Evolutionary conservation across 2,329 filamentous ascomycete genomes (phyloP), one percentile per base, ranked within the genome.

Genomic region (Fusarium zealandicum): DNA sequence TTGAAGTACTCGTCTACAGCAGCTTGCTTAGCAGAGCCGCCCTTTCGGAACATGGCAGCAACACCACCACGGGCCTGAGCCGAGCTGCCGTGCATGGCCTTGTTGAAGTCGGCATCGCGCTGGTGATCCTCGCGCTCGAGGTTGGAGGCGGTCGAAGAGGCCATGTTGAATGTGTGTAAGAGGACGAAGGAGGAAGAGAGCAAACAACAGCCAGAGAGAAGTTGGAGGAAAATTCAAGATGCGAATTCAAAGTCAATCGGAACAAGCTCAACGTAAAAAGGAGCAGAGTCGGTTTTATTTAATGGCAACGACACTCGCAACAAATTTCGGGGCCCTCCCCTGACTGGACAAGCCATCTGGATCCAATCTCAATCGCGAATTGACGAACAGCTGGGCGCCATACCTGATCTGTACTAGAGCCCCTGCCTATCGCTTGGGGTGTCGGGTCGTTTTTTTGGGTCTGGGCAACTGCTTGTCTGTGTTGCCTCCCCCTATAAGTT

Each of bases 1-100:
- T 96, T 96, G 81, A 96, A 96, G 78, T 96, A 96, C 74, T 96
- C 90, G 71, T 95, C 90, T 22, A 93, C 84, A 39, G 92, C 92
- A 45, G 88, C 88, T 73, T 92, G 85, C 72, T 96, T 90, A 7
- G 92, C 91, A 25, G 80, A 70, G 25, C 69, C 63, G 74, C 95
- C 88, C 80, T 99, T 99, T 73, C 82, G 81, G 70, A 96, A 80
- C 87, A 97, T 93, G 69, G 93, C 90, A 66, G 85, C 79, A 68
- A 97, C 84, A 65, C 91, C 90, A 70, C 89, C 90, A 51, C 81
- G 77, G 37, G 85, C 84, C 71, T 87, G 76, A 42, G 90, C 81
- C 47, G 90, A 92, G 58, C 74, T 75, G 70, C 83, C 91, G 76
- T 97, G 93, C 80, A 96, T 82, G 64, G 86, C 90, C 79, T 92